A percentile compares a stretch with the other conserved stretches of the same genome.
These are phyloP conservation scores for Chlamydomonas sphaeroides DNA, from an alignment of 139 green algal genomes.

Conservation along the genomic window DNA sequence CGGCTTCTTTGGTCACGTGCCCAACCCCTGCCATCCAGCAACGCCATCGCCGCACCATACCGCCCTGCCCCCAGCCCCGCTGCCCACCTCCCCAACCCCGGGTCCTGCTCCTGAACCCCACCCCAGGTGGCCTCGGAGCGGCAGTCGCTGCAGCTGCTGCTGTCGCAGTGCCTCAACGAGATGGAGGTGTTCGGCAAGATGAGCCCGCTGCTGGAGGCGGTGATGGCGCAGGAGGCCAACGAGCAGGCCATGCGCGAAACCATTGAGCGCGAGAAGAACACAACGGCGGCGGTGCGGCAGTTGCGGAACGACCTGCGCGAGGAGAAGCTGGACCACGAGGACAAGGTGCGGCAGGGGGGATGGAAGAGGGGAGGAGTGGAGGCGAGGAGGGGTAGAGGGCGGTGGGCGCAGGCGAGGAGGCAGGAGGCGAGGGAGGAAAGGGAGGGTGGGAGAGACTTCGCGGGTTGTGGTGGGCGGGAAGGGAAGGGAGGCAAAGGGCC, in stretches of 20 bases:
- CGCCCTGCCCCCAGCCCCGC: too few species aligned
- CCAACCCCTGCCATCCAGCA: too few species aligned
- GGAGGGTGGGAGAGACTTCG: too few species aligned
- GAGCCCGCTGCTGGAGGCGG: conserved; percentile 63
- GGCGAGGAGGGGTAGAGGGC: background rate
- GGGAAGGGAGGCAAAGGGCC: too few species aligned
- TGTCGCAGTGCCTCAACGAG: conserved; percentile 63
- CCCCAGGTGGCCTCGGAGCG: conserved; percentile 67
- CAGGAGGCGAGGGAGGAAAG: too few species aligned
- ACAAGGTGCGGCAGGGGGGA: conserved; percentile 63
- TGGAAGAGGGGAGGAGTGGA: too few species aligned
- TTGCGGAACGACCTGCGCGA: conserved; percentile 68
- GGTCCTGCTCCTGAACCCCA: background rate
- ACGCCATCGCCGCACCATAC: too few species aligned
- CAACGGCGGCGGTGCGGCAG: conserved; percentile 69
- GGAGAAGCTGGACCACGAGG: conserved; percentile 80
- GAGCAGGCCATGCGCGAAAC: conserved; percentile 71
- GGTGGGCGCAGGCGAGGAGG: background rate
- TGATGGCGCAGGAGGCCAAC: conserved; percentile 65
- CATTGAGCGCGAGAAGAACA: conserved; percentile 72
- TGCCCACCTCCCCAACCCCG: too few species aligned
- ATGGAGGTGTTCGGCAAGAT: conserved; percentile 62
- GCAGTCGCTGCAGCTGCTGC: conserved; percentile 64
- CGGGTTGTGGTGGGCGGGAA: too few species aligned
- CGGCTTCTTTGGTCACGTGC: too few species aligned